Conservation (phyloP, 768 basidiomycete genomes). For the Amyloporia xantha region DNA sequence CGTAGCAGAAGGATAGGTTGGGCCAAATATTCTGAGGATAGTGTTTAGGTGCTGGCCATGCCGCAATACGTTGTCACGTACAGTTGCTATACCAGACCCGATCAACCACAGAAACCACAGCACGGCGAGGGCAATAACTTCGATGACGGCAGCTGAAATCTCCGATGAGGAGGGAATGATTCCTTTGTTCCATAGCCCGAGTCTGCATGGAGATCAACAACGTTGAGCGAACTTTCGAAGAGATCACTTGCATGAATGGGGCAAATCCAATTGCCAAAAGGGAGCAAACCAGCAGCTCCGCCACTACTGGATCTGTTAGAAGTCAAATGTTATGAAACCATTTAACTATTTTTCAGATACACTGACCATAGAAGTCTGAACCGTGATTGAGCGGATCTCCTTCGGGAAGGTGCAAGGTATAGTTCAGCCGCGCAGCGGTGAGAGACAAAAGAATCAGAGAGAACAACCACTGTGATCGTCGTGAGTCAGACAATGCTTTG, state of each 20-base stretch:
- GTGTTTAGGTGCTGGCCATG: not conserved
- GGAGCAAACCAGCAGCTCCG: slow-evolving; percentile 22
- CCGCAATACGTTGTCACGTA: slow-evolving; percentile 9
- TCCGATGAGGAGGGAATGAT: not conserved
- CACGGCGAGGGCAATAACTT: slow-evolving; percentile 15
- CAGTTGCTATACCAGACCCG: slow-evolving; percentile 22
- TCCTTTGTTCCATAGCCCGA: not conserved
- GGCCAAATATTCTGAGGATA: slow-evolving; percentile 23
- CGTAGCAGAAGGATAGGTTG: slow-evolving; percentile 20
- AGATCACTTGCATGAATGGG: slow-evolving; percentile 18
- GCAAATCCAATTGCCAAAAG: slow-evolving; percentile 16
- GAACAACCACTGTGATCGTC: slow-evolving; percentile 15
- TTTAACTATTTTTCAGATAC: not conserved
- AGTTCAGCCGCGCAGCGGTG: slow-evolving; percentile 20
- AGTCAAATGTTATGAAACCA: not conserved
- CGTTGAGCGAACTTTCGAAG: not conserved
- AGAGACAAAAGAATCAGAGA: slow-evolving; percentile 18
- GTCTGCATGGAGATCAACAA: not conserved
- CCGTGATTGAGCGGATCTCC: slow-evolving; percentile 25
- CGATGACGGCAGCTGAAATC: slow-evolving; percentile 7
- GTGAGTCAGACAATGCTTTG: not conserved
- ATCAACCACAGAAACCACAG: slow-evolving; percentile 26
- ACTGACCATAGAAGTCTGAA: slow-evolving; percentile 20
- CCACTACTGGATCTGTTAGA: slow-evolving; percentile 21
- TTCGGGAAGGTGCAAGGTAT: slow-evolving; percentile 21